Base-by-base conservation (phyloP, 179 eudicot genomes). In the Heliamphora pulchella region DNA sequence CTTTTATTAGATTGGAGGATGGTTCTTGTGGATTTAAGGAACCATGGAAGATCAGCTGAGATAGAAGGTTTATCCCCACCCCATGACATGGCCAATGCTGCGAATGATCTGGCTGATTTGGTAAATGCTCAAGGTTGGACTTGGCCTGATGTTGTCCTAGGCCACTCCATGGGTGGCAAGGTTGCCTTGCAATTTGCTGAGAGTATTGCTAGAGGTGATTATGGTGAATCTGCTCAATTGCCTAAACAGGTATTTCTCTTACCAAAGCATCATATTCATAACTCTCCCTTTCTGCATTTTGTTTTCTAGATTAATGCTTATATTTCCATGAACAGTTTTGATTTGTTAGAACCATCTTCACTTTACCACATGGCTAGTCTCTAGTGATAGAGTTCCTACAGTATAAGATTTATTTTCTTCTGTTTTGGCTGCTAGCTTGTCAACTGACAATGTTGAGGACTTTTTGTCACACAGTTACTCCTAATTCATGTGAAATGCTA, bases 81-180 rank as follows among this genome's bases (percentile, higher is more conserved):
- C 1, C 98, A 96, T 84, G 82, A 92, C 80, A 82, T 96, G 82
- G 88, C 76, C 46, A 96, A 87, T 88, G 96, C 98, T 82, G 98
- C 99, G 1, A 88, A 88, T 14, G 99, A 96, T 92, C 81, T 96
- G 86, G 97, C 97, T 14, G 79, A 92, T 81, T 81, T 94, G 88
- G 89, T 96, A 53, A 88, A 87, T 48, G 80, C 88, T 13, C 88
- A 89, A 70, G 93, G 92, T 77, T 96, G 99, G 99, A 87, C 75
- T 75, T 96, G 94, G 94, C 99, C 99, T 61, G 93, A 94, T 87
- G 91, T 90, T 73, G 92, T 96, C 62, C 87, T 96, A 4, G 99
- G 99, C 18, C 99, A 96, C 85, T 96, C 98, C 43, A 83, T 96
- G 91, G 99, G 99, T 11, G 99, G 99, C 13, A 96, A 96, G 86